These are phyloP conservation scores for Microbotryum intermedium DNA, from an alignment of 1,284 basidiomycete species.

Conservation along the genomic window DNA sequence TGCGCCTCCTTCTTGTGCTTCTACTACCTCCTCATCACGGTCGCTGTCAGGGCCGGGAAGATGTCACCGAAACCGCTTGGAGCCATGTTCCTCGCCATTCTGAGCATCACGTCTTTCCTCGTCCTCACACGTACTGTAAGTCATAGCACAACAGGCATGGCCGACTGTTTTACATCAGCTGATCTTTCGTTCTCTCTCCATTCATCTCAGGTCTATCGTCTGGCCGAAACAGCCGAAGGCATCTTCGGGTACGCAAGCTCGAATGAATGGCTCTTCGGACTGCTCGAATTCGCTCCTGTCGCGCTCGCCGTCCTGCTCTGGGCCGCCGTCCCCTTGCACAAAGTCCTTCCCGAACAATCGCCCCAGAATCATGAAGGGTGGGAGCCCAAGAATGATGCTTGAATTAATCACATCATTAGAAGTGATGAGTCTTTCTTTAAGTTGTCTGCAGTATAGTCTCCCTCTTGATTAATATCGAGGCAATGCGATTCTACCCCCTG, in stretches of 20 bases:
- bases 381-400: too few relatives aligned
- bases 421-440: too few relatives aligned
- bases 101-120: too few relatives aligned
- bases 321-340: conserved; percentile 25
- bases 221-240: conserved; percentile 42
- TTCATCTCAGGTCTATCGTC: conserved; percentile 36
- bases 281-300: conserved; percentile 41
- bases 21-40: neutral
- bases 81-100: conserved; percentile 33
- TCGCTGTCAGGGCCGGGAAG: conserved; percentile 11
- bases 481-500: conserved; percentile 17
- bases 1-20: conserved; percentile 14
- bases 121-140: too few relatives aligned
- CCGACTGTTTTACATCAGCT: too few relatives aligned
- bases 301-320: conserved; percentile 39
- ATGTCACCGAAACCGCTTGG: conserved; percentile 13
- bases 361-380: neutral
- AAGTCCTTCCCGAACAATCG: conserved; percentile 6
- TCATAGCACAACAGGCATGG: too few relatives aligned
- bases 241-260: conserved; percentile 39
- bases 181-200: conserved; percentile 39
- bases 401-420: too few relatives aligned
- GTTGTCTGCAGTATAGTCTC: too few relatives aligned
- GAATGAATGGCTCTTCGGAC: conserved; percentile 39
- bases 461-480: conserved; percentile 13